phyloP scores from a whole-genome alignment of 208 protist species.

The Entamoeba dispar region DNA sequence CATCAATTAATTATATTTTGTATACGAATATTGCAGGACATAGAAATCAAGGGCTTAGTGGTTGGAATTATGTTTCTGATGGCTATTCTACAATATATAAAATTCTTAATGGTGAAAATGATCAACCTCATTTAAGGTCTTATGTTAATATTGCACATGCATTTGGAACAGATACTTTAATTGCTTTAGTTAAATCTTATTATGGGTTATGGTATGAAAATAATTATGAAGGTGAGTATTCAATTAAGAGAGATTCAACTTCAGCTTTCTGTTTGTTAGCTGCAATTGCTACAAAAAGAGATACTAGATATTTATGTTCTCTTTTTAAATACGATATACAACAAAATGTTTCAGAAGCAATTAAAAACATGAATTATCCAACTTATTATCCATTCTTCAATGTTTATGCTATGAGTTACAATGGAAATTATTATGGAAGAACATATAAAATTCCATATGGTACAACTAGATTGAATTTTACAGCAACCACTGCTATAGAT shows the following conservation, averaged over 20 bases:
- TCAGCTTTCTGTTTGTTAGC: background rate
- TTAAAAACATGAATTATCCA: background rate
- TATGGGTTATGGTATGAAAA: background rate
- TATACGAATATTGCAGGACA: background rate
- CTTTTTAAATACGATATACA: background rate
- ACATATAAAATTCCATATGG: background rate
- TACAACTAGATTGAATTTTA: background rate
- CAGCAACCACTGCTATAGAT: background rate
- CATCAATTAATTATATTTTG: background rate
- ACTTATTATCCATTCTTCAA: background rate
- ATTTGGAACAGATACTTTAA: background rate
- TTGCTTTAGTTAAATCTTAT: background rate
- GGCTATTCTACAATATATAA: background rate
- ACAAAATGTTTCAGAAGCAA: background rate
- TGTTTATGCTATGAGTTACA: background rate
- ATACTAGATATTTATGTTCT: background rate
- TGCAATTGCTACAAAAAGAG: background rate
- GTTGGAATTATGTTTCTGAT: background rate
- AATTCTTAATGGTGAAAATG: background rate
- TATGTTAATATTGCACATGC: background rate
- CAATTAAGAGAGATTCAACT: background rate
- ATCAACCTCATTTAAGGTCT: background rate
- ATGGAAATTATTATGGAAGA: background rate
- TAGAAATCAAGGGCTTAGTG: background rate
- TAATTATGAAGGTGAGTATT: background rate